A percentile compares a stretch with the other conserved stretches of the same genome.
phyloP scores from a whole-genome alignment of 192 early-diverging fungal genomes.

The Coemansia reversa region DNA sequence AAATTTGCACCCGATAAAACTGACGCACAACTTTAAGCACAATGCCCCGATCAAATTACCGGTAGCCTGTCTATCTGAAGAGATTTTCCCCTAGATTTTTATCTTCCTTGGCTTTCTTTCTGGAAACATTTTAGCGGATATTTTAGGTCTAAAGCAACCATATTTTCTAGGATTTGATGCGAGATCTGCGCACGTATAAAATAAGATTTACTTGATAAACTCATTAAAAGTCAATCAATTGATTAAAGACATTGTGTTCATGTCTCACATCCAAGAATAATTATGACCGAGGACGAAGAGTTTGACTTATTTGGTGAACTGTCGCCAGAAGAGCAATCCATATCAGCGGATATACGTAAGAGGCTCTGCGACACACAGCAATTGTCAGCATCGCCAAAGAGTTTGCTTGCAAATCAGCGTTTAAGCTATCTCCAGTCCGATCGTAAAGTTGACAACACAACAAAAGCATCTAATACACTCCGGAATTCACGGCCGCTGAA shows the following conservation, averaged over 20 bases:
- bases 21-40: no score
- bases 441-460: not conserved
- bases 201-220: not conserved
- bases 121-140: no score
- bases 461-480: slow-evolving; percentile 14
- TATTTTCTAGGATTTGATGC: no score
- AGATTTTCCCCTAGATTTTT: no score
- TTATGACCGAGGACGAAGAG: slow-evolving; percentile 5
- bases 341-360: slow-evolving; percentile 4
- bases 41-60: no score
- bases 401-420: slow-evolving; percentile 20
- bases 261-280: no score
- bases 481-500: slow-evolving; percentile 20
- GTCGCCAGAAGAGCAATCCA: slow-evolving; percentile 26
- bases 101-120: no score
- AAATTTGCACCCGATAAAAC: no score
- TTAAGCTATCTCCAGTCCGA: slow-evolving; percentile 26
- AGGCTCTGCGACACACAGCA: not conserved
- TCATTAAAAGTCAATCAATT: not conserved
- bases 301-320: slow-evolving; percentile 51
- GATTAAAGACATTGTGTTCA: not conserved
- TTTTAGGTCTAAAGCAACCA: no score
- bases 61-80: no score
- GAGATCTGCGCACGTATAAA: not conserved
- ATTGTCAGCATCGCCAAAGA: not conserved